phyloP scores from a whole-genome alignment of 345 rosid genomes.

The Lumnitzera racemosa region DNA sequence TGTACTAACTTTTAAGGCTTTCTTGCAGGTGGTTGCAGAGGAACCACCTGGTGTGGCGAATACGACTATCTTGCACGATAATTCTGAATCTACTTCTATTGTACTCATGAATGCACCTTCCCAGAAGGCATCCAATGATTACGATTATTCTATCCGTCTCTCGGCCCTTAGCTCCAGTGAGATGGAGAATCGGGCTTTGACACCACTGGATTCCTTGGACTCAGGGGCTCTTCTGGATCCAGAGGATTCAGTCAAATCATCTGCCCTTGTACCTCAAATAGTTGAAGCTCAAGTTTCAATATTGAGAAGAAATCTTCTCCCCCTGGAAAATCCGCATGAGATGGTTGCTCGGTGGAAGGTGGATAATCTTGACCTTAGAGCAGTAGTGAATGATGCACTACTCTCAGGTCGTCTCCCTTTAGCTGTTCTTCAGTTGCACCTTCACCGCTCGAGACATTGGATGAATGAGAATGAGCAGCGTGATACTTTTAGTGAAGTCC shows the following conservation, averaged over 20 bases:
- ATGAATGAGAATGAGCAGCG: conserved; percentile 41
- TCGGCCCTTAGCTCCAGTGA: conserved; percentile 14
- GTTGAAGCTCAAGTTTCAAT: conserved; percentile 8
- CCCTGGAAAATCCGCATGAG: conserved; percentile 86
- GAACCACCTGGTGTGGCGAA: conserved; percentile 36
- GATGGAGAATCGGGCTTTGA: conserved; percentile 49
- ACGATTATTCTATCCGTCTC: conserved; percentile 23
- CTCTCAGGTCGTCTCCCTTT: conserved; percentile 92
- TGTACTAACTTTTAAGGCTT: conserved; percentile 10
- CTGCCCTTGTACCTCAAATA: conserved; percentile 46
- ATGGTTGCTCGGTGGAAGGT: conserved; percentile 97
- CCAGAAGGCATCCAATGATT: conserved; percentile 24
- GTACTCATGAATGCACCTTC: conserved; percentile 33
- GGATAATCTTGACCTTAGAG: conserved; percentile 71
- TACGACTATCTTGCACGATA: conserved; percentile 32
- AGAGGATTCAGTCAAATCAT: conserved; percentile 38
- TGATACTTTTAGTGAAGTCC: conserved; percentile 90
- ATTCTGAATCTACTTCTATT: conserved; percentile 42
- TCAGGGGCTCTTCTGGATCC: conserved; percentile 26
- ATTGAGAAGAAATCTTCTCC: conserved; percentile 45
- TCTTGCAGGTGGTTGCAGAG: conserved; percentile 47
- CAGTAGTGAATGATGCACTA: conserved; percentile 91
- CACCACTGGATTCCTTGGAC: conserved; percentile 34
- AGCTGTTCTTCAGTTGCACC: conserved; percentile 96
- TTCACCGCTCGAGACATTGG: conserved; percentile 62